phyloP scores from a whole-genome alignment of 140 eudicot species.

The Flaveria floridana region DNA sequence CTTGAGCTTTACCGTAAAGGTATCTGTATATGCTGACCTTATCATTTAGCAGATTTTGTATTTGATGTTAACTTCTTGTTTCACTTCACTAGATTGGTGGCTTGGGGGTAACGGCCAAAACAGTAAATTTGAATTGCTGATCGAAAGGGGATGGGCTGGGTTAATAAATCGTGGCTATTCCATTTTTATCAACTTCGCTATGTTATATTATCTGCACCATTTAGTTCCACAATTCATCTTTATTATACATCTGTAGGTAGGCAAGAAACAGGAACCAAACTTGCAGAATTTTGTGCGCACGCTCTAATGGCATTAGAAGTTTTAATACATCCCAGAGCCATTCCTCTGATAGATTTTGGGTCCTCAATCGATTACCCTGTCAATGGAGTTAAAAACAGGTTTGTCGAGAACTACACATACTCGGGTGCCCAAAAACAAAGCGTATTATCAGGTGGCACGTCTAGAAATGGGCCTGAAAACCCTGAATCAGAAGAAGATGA shows the following conservation, averaged over 20 bases:
- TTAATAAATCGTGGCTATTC: background rate
- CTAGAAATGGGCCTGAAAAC: slow-evolving; percentile 32
- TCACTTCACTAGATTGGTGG: background rate
- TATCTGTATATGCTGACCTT: slow-evolving; percentile 24
- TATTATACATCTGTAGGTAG: slow-evolving; percentile 46
- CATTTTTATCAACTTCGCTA: background rate
- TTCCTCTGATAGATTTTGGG: slow-evolving; percentile 50
- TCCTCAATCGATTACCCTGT: slow-evolving; percentile 30
- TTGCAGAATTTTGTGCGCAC: slow-evolving; percentile 73
- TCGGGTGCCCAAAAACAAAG: slow-evolving; percentile 20
- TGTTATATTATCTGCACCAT: background rate
- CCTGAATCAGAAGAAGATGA: slow-evolving; percentile 60
- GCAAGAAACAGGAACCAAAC: slow-evolving; percentile 63
- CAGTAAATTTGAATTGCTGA: background rate
- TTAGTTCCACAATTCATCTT: slow-evolving; percentile 1
- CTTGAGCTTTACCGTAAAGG: slow-evolving; percentile 87
- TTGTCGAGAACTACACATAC: slow-evolving; percentile 35
- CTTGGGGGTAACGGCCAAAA: background rate
- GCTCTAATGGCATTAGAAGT: slow-evolving; percentile 80
- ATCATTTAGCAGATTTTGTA: background rate
- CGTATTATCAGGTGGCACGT: slow-evolving; percentile 30
- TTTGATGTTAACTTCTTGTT: background rate
- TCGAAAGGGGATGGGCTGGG: background rate
- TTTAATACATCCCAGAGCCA: slow-evolving; percentile 79
- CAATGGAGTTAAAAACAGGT: slow-evolving; percentile 28